Conservation (phyloP, 257 asterid species). For the Plantago ovata region DNA sequence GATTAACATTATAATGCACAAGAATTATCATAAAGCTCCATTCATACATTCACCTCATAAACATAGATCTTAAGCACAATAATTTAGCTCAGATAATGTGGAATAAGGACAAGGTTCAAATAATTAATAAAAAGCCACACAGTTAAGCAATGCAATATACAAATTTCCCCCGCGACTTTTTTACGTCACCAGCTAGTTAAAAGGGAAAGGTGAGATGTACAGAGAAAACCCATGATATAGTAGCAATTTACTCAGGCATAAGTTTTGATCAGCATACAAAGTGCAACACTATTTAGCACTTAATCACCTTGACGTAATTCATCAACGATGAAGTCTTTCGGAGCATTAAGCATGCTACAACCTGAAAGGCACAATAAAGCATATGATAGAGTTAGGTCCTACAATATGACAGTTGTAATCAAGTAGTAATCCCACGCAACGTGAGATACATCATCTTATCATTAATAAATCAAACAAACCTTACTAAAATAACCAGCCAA, state of each 20-base stretch:
- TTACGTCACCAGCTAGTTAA: background rate
- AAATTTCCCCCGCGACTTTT: no score
- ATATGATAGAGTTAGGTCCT: conserved; percentile 26
- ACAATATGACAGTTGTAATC: conserved; percentile 8
- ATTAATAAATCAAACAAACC: conserved; percentile 37
- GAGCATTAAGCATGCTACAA: conserved; percentile 87
- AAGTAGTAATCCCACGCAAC: conserved; percentile 13
- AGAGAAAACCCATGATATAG: background rate
- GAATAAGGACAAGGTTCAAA: no score
- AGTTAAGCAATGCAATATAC: no score
- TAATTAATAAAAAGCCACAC: no score
- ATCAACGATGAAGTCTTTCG: conserved; percentile 82
- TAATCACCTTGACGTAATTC: conserved; percentile 85
- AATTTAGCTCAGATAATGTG: no score
- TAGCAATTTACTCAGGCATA: conserved; percentile 2
- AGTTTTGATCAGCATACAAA: conserved; percentile 11
- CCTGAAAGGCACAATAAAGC: conserved; percentile 46
- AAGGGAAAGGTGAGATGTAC: background rate
- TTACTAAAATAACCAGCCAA: conserved; percentile 97
- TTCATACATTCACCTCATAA: no score
- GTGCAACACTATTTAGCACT: background rate
- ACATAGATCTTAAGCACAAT: no score
- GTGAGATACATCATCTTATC: background rate
- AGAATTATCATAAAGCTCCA: no score
- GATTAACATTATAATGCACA: no score